Base-by-base conservation (phyloP, 768 basidiomycete genomes). In the Xerocomellus intermedius region DNA sequence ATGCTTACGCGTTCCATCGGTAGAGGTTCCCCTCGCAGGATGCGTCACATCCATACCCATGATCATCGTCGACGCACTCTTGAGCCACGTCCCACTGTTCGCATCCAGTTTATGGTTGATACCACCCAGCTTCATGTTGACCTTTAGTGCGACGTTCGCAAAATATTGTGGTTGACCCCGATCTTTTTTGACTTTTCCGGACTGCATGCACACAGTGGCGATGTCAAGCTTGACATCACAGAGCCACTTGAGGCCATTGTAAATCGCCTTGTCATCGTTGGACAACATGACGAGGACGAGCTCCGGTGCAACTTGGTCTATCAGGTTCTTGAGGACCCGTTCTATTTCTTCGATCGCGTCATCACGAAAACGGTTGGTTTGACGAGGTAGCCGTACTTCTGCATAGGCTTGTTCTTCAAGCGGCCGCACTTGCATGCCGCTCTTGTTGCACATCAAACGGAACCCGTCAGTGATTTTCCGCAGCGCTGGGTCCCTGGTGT, bases 1-100 rank as follows among this genome's bases (percentile, higher is more conserved):
- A 36, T 30, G 17, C 71, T 58, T 35, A 66, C 69, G 79, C 3
- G 79, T 75, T 33, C 80, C 79, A 38, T 66, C 72, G 55, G 80
- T 75, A 51, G 85, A 86, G 2, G 82, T 79, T 5, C 82, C 83
- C 8, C 83, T 84, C 7, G 89, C 46, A 2, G 64, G 88, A 70
- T 93, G 91, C 0, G 88, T 91, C 28, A 89, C 87, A 32, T 82
- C 82, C 74, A 81, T 78, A 24, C 82, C 82, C 21, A 82, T 77
- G 42, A 83, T 58, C 78, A 82, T 83, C 12, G 82, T 83, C 26
- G 77, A 64, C 43, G 67, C 69, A 33, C 65, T 53, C 55, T 62
- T 66, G 21, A 82, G 71, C 77, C 76, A 81, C 16, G 19, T 47
- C 32, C 74, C 70, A 53, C 72, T 75, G 14, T 60, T 58, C 16